These are phyloP conservation scores for Areca catechu DNA, from an alignment of 176 grass and related monocot species.

Conservation along the genomic window DNA sequence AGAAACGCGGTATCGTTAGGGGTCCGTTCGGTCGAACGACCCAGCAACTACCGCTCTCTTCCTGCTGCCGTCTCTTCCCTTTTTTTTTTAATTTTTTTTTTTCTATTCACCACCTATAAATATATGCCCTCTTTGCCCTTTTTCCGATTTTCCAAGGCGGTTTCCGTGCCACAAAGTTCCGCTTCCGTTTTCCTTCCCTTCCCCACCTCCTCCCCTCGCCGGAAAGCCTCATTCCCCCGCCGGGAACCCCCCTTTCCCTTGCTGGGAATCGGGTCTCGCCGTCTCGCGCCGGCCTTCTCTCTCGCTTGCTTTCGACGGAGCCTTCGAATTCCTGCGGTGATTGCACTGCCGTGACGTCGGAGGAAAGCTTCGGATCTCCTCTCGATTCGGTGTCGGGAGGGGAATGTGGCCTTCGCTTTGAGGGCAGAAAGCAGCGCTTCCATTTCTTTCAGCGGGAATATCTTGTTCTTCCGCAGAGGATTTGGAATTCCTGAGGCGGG, in stretches of 20 bases:
- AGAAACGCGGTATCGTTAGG: conserved; percentile 33
- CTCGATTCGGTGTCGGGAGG: background rate
- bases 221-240: background rate
- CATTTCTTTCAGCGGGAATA: background rate
- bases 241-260: background rate
- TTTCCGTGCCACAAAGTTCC: conserved; percentile 6
- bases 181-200: background rate
- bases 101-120: conserved; percentile 1
- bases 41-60: conserved; percentile 29
- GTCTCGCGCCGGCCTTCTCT: conserved; percentile 8
- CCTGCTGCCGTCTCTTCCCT: background rate
- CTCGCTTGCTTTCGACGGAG: background rate
- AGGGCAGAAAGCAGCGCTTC: background rate
- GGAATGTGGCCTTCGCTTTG: conserved; percentile 9
- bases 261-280: background rate
- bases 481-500: background rate
- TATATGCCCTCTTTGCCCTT: conserved; percentile 13
- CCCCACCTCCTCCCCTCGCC: conserved; percentile 10
- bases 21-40: conserved; percentile 49
- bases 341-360: conserved; percentile 1
- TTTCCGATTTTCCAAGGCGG: conserved; percentile 24
- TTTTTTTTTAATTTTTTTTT: background rate
- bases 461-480: background rate
- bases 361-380: background rate
- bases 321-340: background rate